phyloP scores from a whole-genome alignment of 2,329 filamentous ascomycete species.

The Calonectria pseudoreteaudii region DNA sequence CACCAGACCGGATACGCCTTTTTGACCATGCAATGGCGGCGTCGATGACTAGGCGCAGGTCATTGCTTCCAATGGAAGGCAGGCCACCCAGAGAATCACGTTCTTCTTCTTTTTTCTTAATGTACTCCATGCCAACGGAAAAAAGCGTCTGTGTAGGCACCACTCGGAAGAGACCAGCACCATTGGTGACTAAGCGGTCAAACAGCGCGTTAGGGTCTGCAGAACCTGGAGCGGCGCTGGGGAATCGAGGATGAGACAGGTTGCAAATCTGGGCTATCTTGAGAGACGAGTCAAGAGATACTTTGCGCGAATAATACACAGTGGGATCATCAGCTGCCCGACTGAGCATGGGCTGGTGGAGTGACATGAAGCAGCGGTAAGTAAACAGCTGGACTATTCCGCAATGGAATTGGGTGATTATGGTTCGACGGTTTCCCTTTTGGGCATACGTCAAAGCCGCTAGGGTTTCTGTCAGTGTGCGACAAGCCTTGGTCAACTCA shows the following conservation, averaged over 20 bases:
- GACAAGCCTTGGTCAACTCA: constrained; percentile 56
- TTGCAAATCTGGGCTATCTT: constrained; percentile 50
- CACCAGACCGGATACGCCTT: constrained; percentile 52
- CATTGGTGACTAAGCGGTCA: constrained; percentile 53
- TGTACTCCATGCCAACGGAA: constrained; percentile 59
- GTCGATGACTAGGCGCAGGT: constrained; percentile 47
- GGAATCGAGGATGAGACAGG: constrained; percentile 37
- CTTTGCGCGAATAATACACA: constrained; percentile 66
- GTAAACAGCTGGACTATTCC: constrained; percentile 56
- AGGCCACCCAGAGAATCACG: constrained; percentile 44
- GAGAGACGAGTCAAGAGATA: constrained; percentile 57
- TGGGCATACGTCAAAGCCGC: constrained; percentile 50
- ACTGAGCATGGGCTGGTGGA: constrained; percentile 64
- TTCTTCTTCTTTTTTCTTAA: constrained; percentile 58
- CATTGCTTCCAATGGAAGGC: constrained; percentile 45
- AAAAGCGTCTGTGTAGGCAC: constrained; percentile 54
- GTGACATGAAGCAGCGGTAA: constrained; percentile 62
- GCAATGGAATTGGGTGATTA: constrained; percentile 54
- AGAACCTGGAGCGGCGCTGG: constrained; percentile 24
- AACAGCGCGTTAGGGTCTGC: constrained; percentile 47
- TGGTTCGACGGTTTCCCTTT: constrained; percentile 26
- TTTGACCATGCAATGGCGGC: constrained; percentile 47
- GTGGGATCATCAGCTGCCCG: constrained; percentile 58
- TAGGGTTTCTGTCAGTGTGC: constrained; percentile 47
- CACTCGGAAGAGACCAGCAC: constrained; percentile 56